Conservation (phyloP, 345 rosid genomes). For the Melaleuca alternifolia region DNA sequence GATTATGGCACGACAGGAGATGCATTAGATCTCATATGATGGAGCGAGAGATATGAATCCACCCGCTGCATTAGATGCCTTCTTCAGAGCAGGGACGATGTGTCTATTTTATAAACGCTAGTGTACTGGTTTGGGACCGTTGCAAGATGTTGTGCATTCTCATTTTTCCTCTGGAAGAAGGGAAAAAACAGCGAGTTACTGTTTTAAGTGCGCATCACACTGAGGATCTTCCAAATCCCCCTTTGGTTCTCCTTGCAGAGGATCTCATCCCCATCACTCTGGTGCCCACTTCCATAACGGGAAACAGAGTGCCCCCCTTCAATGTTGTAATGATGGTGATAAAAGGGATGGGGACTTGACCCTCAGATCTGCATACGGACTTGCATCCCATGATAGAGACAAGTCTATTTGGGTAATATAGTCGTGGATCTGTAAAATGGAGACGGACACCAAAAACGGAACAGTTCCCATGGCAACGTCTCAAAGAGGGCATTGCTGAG, state of each 20-base stretch:
- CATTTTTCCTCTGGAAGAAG: background rate
- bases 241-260: background rate
- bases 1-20: background rate
- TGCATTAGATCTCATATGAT: background rate
- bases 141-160: background rate
- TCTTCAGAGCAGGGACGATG: background rate
- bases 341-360: background rate
- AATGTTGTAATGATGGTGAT: background rate
- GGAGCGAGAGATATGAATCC: background rate
- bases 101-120: background rate
- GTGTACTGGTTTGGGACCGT: background rate
- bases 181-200: background rate
- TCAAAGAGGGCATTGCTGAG: background rate
- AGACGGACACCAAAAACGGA: background rate
- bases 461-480: background rate
- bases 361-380: background rate
- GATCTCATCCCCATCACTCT: background rate
- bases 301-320: background rate
- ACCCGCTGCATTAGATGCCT: background rate
- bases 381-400: background rate
- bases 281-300: background rate
- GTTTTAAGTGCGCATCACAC: background rate
- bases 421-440: background rate
- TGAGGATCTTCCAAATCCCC: background rate
- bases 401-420: background rate